phyloP scores from a whole-genome alignment of 2,329 filamentous ascomycete species.

The Apiospora saccharicola region DNA sequence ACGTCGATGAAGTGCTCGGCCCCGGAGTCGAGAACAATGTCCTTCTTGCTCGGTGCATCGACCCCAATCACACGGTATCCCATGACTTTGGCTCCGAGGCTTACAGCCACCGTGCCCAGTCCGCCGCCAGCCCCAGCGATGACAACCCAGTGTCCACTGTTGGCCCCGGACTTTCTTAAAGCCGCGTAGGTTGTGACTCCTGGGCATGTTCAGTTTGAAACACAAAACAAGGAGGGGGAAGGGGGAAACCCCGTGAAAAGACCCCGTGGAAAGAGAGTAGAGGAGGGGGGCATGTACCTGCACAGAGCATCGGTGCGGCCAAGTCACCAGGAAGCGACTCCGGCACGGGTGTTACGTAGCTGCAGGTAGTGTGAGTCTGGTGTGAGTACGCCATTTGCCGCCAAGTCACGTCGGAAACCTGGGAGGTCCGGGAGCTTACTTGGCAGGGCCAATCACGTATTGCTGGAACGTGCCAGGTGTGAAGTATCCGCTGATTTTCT shows the following conservation, averaged over 20 bases:
- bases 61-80: conserved; percentile 71
- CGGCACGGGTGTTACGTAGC: conserved; percentile 74
- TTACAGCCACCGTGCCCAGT: conserved; percentile 61
- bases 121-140: conserved; percentile 69
- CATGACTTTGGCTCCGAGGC: conserved; percentile 52
- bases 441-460: conserved; percentile 68
- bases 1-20: conserved; percentile 73
- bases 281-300: not conserved
- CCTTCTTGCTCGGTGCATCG: conserved; percentile 68
- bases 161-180: conserved; percentile 65
- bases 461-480: conserved; percentile 77
- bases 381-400: not conserved
- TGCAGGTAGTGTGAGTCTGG: not conserved
- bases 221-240: no score
- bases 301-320: conserved; percentile 71
- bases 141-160: conserved; percentile 66
- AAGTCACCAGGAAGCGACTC: conserved; percentile 64
- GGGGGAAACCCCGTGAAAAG: no score
- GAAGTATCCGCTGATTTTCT: conserved; percentile 71
- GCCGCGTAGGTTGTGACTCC: conserved; percentile 70
- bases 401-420: no score
- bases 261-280: no score
- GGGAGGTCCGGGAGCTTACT: conserved; percentile 35
- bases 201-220: conserved; percentile 53
- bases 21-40: conserved; percentile 64